Conservation (phyloP, 2,329 filamentous ascomycete species). For the Hansfordia pulvinata region DNA sequence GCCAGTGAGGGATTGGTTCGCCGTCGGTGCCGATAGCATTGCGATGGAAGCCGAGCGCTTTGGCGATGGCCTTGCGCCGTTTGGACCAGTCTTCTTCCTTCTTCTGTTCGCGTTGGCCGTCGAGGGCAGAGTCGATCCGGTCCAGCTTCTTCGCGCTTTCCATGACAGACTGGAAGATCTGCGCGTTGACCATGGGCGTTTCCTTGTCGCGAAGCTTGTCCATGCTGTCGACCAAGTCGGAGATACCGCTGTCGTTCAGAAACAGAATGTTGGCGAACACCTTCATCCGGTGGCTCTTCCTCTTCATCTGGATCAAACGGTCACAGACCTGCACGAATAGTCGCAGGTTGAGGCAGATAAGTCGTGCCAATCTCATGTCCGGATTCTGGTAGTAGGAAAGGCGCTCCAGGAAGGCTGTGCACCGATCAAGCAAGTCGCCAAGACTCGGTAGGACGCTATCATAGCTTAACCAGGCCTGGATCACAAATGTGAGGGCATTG, state of each 20-base stretch:
- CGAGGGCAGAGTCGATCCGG: constrained; percentile 13
- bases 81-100: constrained; percentile 17
- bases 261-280: constrained; percentile 19
- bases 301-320: constrained; percentile 14
- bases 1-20: constrained; percentile 15
- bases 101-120: constrained; percentile 15
- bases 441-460: constrained; percentile 20
- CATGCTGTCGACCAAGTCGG: constrained; percentile 17
- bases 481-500: constrained; percentile 21
- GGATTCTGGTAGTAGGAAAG: constrained; percentile 16
- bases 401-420: constrained; percentile 19
- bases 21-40: constrained; percentile 14
- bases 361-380: constrained; percentile 14
- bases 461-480: constrained; percentile 20
- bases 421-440: constrained; percentile 16
- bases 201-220: constrained; percentile 19
- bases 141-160: constrained; percentile 16
- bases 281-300: constrained; percentile 14
- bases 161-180: constrained; percentile 18
- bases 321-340: constrained; percentile 22
- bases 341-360: constrained; percentile 20
- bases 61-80: constrained; percentile 15
- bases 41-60: constrained; percentile 13
- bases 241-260: constrained; percentile 19
- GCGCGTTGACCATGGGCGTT: constrained; percentile 16